Evolutionary conservation across 805 yeast species (phyloP), one percentile per base, ranked within the genome.

Genomic region (Tanozyma kutaoensis): DNA sequence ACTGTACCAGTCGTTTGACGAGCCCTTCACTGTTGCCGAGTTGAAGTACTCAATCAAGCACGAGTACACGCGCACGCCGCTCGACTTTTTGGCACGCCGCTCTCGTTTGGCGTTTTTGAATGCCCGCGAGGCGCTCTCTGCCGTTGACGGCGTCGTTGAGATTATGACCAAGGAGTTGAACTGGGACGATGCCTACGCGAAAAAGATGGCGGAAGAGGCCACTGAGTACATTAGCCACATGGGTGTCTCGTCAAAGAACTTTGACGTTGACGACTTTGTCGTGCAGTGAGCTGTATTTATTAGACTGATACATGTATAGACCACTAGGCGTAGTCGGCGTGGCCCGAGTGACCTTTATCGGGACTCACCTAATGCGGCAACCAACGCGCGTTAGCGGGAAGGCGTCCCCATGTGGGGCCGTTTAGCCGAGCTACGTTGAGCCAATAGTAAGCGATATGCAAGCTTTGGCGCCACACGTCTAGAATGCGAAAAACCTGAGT

Each of bases 21-120:
- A 76, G 55, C 93, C 94, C 41, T 86, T 84, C 58, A 81, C 93
- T 30, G 69, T 85, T 44, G 96, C 91, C 28, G 97, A 86, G 60
- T 66, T 88, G 52, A 66, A 73, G 46, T 88, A 85, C 57, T 76
- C 84, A 9, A 63, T 84, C 40, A 59, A 70, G 35, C 69, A 81
- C 55, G 97, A 86, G 60, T 82, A 84, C 52, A 72, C 82, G 23
- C 69, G 93, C 58, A 79, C 86, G 9, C 93, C 95, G 25, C 59
- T 76, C 31, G 97, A 86, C 54, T 84, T 86, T 64, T 63, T 86
- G 38, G 82, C 93, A 30, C 78, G 96, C 65, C 77, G 97, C 66
- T 76, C 88, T 28, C 74, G 97, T 56, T 72, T 82, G 49, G 94
- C 95, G 3, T 88, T 85, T 62, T 64, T 86, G 48, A 86, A 86